A percentile compares a stretch with the other conserved stretches of the same genome.
phyloP scores from a whole-genome alignment of 75 land plant genomes.

The Chamaecyparis obtusa region DNA sequence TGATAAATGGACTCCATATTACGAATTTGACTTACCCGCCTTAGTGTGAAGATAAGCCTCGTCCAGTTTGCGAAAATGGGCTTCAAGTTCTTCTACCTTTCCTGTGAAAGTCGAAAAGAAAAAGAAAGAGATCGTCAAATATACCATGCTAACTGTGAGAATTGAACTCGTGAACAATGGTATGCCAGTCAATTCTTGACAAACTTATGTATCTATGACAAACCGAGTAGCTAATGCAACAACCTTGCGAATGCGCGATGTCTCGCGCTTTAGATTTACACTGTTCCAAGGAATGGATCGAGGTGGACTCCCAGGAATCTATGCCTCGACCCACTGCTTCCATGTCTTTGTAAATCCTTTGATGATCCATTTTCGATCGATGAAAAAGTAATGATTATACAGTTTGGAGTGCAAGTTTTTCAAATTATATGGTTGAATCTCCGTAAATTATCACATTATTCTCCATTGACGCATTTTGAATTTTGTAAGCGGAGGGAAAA shows the following conservation, averaged over 20 bases:
- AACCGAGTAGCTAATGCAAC: not conserved
- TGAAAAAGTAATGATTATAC: not conserved
- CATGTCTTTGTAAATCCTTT: not conserved
- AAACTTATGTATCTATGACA: not conserved
- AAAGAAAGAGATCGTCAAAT: not conserved
- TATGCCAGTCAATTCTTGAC: not conserved
- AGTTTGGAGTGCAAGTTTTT: not conserved
- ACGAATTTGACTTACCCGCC: not conserved
- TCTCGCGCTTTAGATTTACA: not conserved
- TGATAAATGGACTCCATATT: not conserved
- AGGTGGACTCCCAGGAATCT: not conserved
- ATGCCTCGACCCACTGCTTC: not conserved
- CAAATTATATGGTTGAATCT: no score
- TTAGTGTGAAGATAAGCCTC: not conserved
- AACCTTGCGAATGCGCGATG: not conserved
- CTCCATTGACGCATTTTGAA: not conserved
- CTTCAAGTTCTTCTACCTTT: not conserved
- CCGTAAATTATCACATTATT: no score
- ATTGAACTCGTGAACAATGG: not conserved
- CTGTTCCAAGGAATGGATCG: not conserved
- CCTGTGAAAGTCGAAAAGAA: not conserved
- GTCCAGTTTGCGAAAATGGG: not conserved
- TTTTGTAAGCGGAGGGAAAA: not conserved
- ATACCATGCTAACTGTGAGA: not conserved
- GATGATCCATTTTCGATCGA: not conserved